Conservation (phyloP, 306 rosid species). For the Quercus parvula region DNA sequence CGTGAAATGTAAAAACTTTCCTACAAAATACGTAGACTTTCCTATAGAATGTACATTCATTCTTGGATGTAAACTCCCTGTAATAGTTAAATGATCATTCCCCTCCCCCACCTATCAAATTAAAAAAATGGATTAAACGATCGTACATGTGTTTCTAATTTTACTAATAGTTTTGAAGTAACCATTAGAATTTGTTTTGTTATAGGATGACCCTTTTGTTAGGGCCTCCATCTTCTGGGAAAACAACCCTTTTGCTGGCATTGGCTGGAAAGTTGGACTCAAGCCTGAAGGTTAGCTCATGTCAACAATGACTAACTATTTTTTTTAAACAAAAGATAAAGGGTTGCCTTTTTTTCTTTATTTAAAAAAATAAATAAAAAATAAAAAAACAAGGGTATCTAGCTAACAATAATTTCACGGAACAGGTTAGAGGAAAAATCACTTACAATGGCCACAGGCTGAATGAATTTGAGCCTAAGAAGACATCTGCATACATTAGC, state of each 20-base stretch:
- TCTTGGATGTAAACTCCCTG: background rate
- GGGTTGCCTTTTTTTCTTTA: background rate
- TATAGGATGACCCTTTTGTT: slow-evolving; percentile 81
- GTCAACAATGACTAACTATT: background rate
- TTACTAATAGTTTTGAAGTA: background rate
- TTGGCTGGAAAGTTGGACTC: slow-evolving; percentile 92
- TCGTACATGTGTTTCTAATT: background rate
- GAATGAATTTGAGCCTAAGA: slow-evolving; percentile 77
- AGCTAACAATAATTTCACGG: background rate
- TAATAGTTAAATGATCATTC: background rate
- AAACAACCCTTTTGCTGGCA: slow-evolving; percentile 84
- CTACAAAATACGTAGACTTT: too few relatives aligned
- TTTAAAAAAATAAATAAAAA: too few relatives aligned
- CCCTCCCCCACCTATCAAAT: too few relatives aligned
- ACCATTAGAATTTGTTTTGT: background rate
- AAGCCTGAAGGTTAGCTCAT: slow-evolving; percentile 46
- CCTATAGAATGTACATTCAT: background rate
- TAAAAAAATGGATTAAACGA: background rate
- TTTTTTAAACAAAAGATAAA: background rate
- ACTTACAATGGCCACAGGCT: slow-evolving; percentile 70
- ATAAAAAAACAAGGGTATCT: too few relatives aligned
- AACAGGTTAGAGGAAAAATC: slow-evolving; percentile 66
- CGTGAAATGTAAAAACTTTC: too few relatives aligned
- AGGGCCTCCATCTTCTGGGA: slow-evolving; percentile 97
- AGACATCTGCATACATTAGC: slow-evolving; percentile 91